Conservation (phyloP, 148 eudicot species). For the Suaeda aralocaspica region DNA sequence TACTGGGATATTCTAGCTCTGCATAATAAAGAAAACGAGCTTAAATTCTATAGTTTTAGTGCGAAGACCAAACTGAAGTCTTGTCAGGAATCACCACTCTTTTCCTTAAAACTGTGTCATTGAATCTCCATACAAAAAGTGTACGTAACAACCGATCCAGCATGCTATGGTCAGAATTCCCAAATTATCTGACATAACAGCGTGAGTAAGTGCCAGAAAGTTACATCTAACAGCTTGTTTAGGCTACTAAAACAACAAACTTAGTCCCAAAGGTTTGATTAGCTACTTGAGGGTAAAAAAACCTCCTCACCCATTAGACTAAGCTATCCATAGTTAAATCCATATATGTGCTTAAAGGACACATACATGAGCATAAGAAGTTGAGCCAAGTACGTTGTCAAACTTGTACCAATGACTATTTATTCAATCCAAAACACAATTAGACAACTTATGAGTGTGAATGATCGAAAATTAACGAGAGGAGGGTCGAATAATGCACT, state of each 20-base stretch:
- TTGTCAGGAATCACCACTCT: neutral
- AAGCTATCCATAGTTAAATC: neutral
- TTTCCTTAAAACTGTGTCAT: neutral
- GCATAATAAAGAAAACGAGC: neutral
- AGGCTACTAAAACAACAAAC: no score
- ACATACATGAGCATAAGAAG: neutral
- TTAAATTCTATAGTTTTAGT: neutral
- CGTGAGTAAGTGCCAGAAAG: neutral
- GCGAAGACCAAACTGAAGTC: neutral
- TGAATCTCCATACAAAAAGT: neutral
- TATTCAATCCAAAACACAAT: no score
- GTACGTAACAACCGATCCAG: neutral
- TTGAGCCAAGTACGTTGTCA: no score
- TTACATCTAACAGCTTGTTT: neutral
- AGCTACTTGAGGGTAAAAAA: no score
- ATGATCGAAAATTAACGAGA: no score
- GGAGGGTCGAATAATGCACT: no score
- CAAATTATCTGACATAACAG: neutral
- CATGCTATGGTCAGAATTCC: neutral
- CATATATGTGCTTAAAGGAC: neutral
- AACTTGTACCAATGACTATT: no score
- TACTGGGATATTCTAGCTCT: neutral
- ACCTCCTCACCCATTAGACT: neutral
- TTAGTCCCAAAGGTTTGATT: no score
- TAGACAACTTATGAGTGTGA: no score